A percentile compares a stretch with the other conserved stretches of the same genome.
These are phyloP conservation scores for Jaapia argillacea DNA, from an alignment of 768 basidiomycete species.

Conservation along the genomic window DNA sequence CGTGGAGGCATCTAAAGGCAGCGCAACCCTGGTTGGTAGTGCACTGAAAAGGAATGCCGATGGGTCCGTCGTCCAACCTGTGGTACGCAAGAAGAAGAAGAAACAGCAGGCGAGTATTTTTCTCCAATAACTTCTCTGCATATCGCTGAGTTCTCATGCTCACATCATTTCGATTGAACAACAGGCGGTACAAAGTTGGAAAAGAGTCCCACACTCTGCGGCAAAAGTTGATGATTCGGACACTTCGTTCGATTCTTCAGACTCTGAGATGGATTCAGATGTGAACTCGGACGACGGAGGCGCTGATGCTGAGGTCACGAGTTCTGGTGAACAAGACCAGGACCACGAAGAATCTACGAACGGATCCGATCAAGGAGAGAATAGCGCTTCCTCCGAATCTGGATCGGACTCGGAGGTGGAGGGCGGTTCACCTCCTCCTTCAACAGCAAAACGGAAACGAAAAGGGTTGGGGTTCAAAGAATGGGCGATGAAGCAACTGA, in stretches of 20 bases:
- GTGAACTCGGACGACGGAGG: conserved; percentile 5
- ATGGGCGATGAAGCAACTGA: conserved; percentile 81
- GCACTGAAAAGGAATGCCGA: conserved; percentile 59
- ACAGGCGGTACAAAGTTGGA: conserved; percentile 44
- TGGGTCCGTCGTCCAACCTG: conserved; percentile 43
- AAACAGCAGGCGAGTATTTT: conserved; percentile 31
- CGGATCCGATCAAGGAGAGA: conserved; percentile 12
- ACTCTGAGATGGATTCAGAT: conserved; percentile 15
- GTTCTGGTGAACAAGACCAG: conserved; percentile 15
- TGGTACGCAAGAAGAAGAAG: conserved; percentile 32
- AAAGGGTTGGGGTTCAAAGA: conserved; percentile 58
- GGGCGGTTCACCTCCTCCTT: too few relatives aligned
- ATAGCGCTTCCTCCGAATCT: conserved; percentile 2
- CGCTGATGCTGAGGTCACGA: conserved; percentile 6
- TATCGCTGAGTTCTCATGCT: background rate
- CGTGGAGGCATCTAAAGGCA: conserved; percentile 9
- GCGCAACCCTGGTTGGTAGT: conserved; percentile 37
- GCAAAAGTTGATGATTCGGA: conserved; percentile 62
- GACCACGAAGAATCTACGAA: conserved; percentile 10
- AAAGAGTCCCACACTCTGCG: conserved; percentile 29
- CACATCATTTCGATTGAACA: conserved; percentile 12
- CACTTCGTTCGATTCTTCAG: conserved; percentile 47
- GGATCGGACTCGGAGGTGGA: too few relatives aligned
- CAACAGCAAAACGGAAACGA: background rate
- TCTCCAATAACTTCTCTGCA: conserved; percentile 1